Percentiles rank a stretch among this genome's conserved stretches.
These are phyloP conservation scores for Teratosphaeria gauchensis DNA, from an alignment of 2,329 filamentous ascomycete species.

Conservation along the genomic window DNA sequence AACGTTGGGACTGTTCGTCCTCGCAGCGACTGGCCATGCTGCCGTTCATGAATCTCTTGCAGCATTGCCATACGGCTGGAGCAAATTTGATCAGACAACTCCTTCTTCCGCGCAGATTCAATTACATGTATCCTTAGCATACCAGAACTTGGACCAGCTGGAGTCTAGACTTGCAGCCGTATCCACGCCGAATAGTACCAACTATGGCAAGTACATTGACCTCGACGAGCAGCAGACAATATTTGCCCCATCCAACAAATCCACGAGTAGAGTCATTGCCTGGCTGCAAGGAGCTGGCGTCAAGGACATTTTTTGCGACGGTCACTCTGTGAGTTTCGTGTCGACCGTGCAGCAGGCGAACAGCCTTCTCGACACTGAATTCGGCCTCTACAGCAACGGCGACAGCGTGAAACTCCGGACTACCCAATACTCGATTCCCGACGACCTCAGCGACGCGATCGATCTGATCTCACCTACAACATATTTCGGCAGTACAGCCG, in stretches of 20 bases:
- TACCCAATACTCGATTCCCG: slow-evolving; percentile 24
- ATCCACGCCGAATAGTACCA: slow-evolving; percentile 37
- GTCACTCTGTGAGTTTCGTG: slow-evolving; percentile 26
- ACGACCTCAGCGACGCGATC: slow-evolving; percentile 16
- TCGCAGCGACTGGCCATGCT: slow-evolving; percentile 2
- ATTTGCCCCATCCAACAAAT: slow-evolving; percentile 32
- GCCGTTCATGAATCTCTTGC: slow-evolving; percentile 8
- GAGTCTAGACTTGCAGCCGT: slow-evolving; percentile 31
- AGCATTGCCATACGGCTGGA: slow-evolving; percentile 8
- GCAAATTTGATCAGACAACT: neutral
- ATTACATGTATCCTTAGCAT: slow-evolving; percentile 8
- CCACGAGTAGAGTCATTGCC: slow-evolving; percentile 14
- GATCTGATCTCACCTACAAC: slow-evolving; percentile 21
- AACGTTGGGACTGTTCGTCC: neutral
- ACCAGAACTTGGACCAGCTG: slow-evolving; percentile 26
- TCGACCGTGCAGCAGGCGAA: slow-evolving; percentile 30
- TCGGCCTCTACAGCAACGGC: slow-evolving; percentile 28
- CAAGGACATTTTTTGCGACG: slow-evolving; percentile 28
- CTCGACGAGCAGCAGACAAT: slow-evolving; percentile 34
- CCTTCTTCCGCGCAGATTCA: neutral
- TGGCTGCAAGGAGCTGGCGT: slow-evolving; percentile 36
- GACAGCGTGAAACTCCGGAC: slow-evolving; percentile 31
- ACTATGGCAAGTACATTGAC: slow-evolving; percentile 42
- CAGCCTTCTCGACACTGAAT: slow-evolving; percentile 29
- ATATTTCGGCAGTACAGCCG: slow-evolving; percentile 34